Base-by-base conservation (phyloP, 2,329 filamentous ascomycete species). In the Cadophora gregata region DNA sequence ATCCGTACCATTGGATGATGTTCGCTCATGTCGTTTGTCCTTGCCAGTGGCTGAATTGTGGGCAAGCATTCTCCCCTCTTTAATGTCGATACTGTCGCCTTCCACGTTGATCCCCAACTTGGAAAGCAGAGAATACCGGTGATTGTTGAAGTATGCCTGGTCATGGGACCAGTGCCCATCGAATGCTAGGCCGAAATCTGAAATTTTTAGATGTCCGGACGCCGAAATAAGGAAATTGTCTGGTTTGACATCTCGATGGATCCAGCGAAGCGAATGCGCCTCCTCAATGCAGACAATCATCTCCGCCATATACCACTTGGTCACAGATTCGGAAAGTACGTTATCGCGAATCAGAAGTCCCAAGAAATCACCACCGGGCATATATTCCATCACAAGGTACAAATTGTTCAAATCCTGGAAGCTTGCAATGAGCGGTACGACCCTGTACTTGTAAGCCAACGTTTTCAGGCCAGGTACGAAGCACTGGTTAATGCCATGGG, bases 301-400 rank as follows among this genome's bases (percentile, higher is more conserved):
- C 80, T 99, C 94, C 0, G 95, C 93, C 67, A 97, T 83, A 77
- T 98, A 98, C 82, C 92, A 97, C 69, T 87, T 90, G 4, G 94
- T 89, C 51, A 92, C 87, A 0, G 85, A 82, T 78, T 98, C 96
- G 64, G 88, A 88, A 1, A 99, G 83, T 2, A 92, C 87, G 68
- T 96, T 93, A 75, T 96, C 92, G 19, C 94, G 88, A 64, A 97
- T 91, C 19, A 99, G 81, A 0, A 97, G 80, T 1, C 92, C 92
- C 0, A 99, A 84, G 72, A 99, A 98, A 77, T 99, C 95, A 0
- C 96, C 95, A 0, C 95, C 96, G 1, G 96, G 90, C 93, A 97
- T 97, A 76, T 97, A 99, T 67, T 98, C 94, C 93, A 98, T 97
- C 62, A 97, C 91, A 6, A 99, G 86, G 74, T 98, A 98, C 6